A percentile compares a stretch with the other conserved stretches of the same genome.
These are phyloP conservation scores for Chaetomium sp. DNA, from an alignment of 2,329 filamentous ascomycete species.

Conservation along the genomic window DNA sequence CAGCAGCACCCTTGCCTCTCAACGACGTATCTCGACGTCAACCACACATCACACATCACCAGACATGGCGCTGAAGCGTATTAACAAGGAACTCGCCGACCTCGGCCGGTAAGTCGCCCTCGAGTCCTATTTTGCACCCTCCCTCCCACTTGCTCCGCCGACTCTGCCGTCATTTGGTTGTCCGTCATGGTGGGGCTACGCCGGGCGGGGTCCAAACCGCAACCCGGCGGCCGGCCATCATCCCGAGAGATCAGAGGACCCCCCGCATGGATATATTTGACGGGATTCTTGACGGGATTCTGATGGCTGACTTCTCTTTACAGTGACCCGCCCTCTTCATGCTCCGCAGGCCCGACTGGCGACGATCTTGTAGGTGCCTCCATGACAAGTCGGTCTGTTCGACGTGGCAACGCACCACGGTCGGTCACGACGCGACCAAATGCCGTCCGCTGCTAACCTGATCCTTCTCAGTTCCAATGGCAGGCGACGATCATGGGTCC, in stretches of 20 bases:
- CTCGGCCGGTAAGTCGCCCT: slow-evolving; percentile 72
- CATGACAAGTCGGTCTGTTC: slow-evolving; percentile 29
- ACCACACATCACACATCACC: slow-evolving; percentile 33
- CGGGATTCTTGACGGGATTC: background rate
- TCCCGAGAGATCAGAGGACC: slow-evolving; percentile 2
- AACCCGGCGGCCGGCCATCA: slow-evolving; percentile 10
- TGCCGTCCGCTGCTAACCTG: slow-evolving; percentile 30
- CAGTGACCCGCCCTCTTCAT: slow-evolving; percentile 97
- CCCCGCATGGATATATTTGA: background rate
- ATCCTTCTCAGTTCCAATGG: slow-evolving; percentile 84
- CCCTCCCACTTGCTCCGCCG: slow-evolving; percentile 15
- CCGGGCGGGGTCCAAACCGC: slow-evolving; percentile 30
- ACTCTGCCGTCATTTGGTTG: slow-evolving; percentile 30
- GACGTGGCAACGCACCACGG: background rate
- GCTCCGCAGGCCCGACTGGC: slow-evolving; percentile 94
- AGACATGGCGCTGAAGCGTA: slow-evolving; percentile 85
- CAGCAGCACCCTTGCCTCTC: slow-evolving; percentile 29
- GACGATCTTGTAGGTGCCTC: slow-evolving; percentile 85
- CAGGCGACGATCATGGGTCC: slow-evolving; percentile 99
- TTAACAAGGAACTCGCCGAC: slow-evolving; percentile 92
- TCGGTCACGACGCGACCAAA: slow-evolving; percentile 13
- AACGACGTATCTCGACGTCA: slow-evolving; percentile 29
- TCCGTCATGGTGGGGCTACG: slow-evolving; percentile 32
- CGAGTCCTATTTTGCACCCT: slow-evolving; percentile 30
- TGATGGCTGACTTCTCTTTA: slow-evolving; percentile 38